Percentiles rank a stretch among this genome's conserved stretches.
These are phyloP conservation scores for Xerocomellus amylosporus DNA, from an alignment of 768 basidiomycete species.

Conservation along the genomic window DNA sequence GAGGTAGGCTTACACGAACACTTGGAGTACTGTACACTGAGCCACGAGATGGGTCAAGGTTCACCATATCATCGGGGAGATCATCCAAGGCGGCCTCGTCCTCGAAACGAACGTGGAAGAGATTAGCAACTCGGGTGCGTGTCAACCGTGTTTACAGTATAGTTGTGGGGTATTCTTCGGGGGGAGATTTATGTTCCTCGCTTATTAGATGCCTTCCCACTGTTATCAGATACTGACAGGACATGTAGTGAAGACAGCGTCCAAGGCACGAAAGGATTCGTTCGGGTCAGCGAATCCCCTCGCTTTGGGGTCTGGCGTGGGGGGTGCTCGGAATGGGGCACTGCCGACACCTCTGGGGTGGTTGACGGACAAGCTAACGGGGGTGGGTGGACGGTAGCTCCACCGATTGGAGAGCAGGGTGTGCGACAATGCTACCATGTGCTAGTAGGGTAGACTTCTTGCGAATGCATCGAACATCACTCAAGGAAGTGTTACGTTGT, in stretches of 20 bases:
- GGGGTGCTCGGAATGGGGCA: slow-evolving; percentile 57
- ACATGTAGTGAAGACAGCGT: slow-evolving; percentile 60
- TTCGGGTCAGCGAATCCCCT: slow-evolving; percentile 81
- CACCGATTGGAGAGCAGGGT: neutral
- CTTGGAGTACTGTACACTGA: neutral
- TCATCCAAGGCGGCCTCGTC: slow-evolving; percentile 95
- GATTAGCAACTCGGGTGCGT: slow-evolving; percentile 68
- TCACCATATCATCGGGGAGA: slow-evolving; percentile 92
- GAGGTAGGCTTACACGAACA: slow-evolving; percentile 54
- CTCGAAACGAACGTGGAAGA: slow-evolving; percentile 92
- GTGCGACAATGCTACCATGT: neutral
- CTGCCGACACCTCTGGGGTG: slow-evolving; percentile 75
- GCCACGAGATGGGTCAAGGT: slow-evolving; percentile 43
- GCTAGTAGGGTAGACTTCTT: too few species aligned
- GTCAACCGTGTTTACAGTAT: neutral
- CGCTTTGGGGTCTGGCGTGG: slow-evolving; percentile 60
- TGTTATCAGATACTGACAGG: slow-evolving; percentile 11
- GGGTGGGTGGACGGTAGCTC: slow-evolving; percentile 50
- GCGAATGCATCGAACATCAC: too few species aligned
- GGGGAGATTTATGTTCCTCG: neutral
- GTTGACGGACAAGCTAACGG: slow-evolving; percentile 72
- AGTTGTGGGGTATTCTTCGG: slow-evolving; percentile 3
- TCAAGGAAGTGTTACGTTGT: too few species aligned
- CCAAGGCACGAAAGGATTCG: slow-evolving; percentile 73
- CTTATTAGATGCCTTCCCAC: slow-evolving; percentile 1